phyloP scores from a whole-genome alignment of 78 protist genomes.

The Chrysochromulina tobinii region DNA sequence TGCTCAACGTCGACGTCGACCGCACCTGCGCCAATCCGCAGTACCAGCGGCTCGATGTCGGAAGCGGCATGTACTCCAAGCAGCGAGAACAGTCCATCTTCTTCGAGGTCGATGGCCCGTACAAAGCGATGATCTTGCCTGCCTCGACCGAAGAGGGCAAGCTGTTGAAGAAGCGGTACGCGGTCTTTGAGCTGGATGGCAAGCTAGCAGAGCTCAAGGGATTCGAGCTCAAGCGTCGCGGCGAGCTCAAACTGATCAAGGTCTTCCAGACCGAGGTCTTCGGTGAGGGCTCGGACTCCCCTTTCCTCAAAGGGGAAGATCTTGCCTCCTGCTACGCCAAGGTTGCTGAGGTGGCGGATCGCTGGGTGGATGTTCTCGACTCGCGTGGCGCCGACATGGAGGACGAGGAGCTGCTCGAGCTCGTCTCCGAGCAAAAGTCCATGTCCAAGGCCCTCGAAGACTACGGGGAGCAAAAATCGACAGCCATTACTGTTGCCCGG shows the following conservation, averaged over 20 bases:
- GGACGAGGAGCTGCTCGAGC: conserved; percentile 83
- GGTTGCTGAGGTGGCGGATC: conserved; percentile 87
- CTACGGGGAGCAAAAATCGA: conserved; percentile 71
- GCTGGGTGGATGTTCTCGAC: conserved; percentile 89
- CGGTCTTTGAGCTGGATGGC: conserved; percentile 94
- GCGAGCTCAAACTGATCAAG: conserved; percentile 97
- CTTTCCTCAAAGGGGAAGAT: conserved; percentile 66
- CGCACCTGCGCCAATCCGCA: conserved; percentile 91
- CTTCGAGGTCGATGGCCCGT: conserved; percentile 99
- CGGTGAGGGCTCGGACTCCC: background rate
- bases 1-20: conserved; percentile 88
- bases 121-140: conserved; percentile 96
- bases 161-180: conserved; percentile 86
- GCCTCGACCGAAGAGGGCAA: conserved; percentile 95
- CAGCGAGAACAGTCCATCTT: conserved; percentile 88
- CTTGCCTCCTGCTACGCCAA: conserved; percentile 84
- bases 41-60: conserved; percentile 78
- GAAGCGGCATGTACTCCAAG: conserved; percentile 37
- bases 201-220: conserved; percentile 97
- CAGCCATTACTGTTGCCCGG: conserved; percentile 75
- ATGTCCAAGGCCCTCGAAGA: conserved; percentile 88
- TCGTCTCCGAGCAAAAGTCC: conserved; percentile 82
- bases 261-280: conserved; percentile 91
- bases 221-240: conserved; percentile 98
- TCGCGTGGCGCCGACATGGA: conserved; percentile 63